Percentiles rank a stretch among this genome's conserved stretches.
These are phyloP conservation scores for Lycium ferocissimum DNA, from an alignment of 257 asterid species.

Conservation along the genomic window DNA sequence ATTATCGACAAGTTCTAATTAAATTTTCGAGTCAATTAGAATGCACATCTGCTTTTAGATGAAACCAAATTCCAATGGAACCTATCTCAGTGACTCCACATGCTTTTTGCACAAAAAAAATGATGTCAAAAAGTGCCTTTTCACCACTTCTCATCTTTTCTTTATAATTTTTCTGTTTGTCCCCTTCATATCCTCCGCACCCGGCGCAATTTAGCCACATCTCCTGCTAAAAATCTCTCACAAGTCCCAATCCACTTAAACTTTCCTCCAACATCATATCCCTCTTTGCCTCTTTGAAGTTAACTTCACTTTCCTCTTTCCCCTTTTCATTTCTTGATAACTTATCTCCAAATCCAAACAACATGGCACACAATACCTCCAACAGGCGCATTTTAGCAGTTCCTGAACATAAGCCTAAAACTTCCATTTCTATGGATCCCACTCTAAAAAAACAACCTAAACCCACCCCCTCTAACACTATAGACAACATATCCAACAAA, in stretches of 20 bases:
- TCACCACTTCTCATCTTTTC: not conserved
- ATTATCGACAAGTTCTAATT: no score
- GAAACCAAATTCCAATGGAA: constrained; percentile 1
- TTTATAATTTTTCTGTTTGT: not conserved
- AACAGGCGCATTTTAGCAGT: constrained; percentile 30
- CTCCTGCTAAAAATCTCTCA: constrained; percentile 31
- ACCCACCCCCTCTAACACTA: constrained; percentile 13
- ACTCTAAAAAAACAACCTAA: constrained; percentile 27
- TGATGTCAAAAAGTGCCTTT: not conserved
- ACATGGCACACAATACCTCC: constrained; percentile 45
- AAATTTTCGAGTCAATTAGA: no score
- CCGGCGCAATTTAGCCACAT: constrained; percentile 51
- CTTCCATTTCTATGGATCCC: constrained; percentile 28
- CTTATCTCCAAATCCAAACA: not conserved
- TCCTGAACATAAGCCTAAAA: constrained; percentile 35
- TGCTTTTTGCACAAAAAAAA: constrained; percentile 2
- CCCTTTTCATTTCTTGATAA: not conserved
- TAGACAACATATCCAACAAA: constrained; percentile 16
- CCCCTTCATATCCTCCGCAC: constrained; percentile 40
- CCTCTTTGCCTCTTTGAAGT: not conserved
- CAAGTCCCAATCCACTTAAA: constrained; percentile 38
- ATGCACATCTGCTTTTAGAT: not conserved
- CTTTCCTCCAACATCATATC: constrained; percentile 6
- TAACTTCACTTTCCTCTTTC: not conserved
- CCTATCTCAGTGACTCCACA: not conserved